A percentile compares a stretch with the other conserved stretches of the same genome.
Conservation (phyloP, 1,284 basidiomycete genomes). For the Rhizopogon hawkerae region DNA sequence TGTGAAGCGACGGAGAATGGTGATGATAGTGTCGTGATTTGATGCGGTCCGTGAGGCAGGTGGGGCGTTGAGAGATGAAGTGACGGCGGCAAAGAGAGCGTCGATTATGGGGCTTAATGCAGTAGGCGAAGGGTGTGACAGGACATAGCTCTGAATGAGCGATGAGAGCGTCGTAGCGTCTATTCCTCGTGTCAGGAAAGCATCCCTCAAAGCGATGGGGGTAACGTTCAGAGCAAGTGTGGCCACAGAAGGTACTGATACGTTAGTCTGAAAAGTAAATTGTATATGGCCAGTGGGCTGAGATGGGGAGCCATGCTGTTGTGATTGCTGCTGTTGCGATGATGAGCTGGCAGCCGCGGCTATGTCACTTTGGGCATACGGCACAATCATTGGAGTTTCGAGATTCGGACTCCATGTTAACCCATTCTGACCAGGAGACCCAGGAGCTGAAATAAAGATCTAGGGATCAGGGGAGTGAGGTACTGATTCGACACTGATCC, state of each 20-base stretch:
- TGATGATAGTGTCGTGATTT: slow-evolving; percentile 12
- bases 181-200: slow-evolving; percentile 35
- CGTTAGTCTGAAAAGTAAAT: slow-evolving; percentile 25
- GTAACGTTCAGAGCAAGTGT: slow-evolving; percentile 30
- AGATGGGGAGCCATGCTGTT: slow-evolving; percentile 8
- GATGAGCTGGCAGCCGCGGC: slow-evolving; percentile 9
- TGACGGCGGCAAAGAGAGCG: slow-evolving; percentile 41
- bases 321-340: slow-evolving; percentile 16
- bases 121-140: slow-evolving; percentile 37
- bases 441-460: slow-evolving; percentile 4
- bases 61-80: slow-evolving; percentile 22
- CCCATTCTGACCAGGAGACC: slow-evolving; percentile 6
- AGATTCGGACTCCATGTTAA: slow-evolving; percentile 28
- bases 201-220: slow-evolving; percentile 36
- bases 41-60: slow-evolving; percentile 17
- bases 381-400: slow-evolving; percentile 24
- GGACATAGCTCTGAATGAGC: slow-evolving; percentile 40
- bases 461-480: neutral
- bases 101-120: slow-evolving; percentile 40
- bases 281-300: slow-evolving; percentile 27
- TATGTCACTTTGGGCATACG: slow-evolving; percentile 25
- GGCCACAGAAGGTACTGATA: slow-evolving; percentile 17
- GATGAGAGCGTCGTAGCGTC: slow-evolving; percentile 40
- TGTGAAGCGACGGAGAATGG: slow-evolving; percentile 38
- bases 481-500: slow-evolving; percentile 8